Evolutionary conservation across 495 filamentous ascomycete genomes (phyloP).

Genomic region (Eremomyces bilateralis): DNA sequence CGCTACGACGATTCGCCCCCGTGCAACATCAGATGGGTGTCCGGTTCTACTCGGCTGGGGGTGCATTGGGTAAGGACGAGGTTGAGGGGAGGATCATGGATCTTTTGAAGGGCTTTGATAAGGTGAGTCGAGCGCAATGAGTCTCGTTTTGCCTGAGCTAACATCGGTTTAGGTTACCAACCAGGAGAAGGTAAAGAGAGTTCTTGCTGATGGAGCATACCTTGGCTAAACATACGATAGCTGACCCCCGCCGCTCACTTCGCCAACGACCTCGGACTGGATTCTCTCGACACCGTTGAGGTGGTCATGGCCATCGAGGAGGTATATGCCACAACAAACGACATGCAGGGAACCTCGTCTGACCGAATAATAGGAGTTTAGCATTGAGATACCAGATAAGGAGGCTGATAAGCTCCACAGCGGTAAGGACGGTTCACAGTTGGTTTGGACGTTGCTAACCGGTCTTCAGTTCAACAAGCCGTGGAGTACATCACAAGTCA

Average conservation of each 20-base stretch:
- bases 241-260: slow-evolving; percentile 70
- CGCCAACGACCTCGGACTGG: slow-evolving; percentile 82
- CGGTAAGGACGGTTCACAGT: slow-evolving; percentile 37
- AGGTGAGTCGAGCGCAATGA: slow-evolving; percentile 36
- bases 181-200: slow-evolving; percentile 19
- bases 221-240: slow-evolving; percentile 30
- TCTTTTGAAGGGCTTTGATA: slow-evolving; percentile 87
- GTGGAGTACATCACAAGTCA: slow-evolving; percentile 89
- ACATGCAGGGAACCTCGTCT: neutral
- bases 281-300: slow-evolving; percentile 95
- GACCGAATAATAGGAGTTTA: slow-evolving; percentile 57
- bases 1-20: too few species aligned
- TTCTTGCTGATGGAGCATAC: neutral
- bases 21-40: too few species aligned
- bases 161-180: slow-evolving; percentile 18
- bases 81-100: slow-evolving; percentile 84
- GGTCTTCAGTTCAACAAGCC: slow-evolving; percentile 66
- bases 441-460: slow-evolving; percentile 7
- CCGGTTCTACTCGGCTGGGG: slow-evolving; percentile 69
- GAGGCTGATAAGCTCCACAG: slow-evolving; percentile 93
- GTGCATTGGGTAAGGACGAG: slow-evolving; percentile 55
- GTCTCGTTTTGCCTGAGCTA: slow-evolving; percentile 3
- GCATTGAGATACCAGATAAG: slow-evolving; percentile 99
- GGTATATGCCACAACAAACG: slow-evolving; percentile 28
- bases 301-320: slow-evolving; percentile 99